A percentile compares a stretch with the other conserved stretches of the same genome.
Evolutionary conservation across 139 green algal species (phyloP).

Genomic region (Desmodesmus armatus): DNA sequence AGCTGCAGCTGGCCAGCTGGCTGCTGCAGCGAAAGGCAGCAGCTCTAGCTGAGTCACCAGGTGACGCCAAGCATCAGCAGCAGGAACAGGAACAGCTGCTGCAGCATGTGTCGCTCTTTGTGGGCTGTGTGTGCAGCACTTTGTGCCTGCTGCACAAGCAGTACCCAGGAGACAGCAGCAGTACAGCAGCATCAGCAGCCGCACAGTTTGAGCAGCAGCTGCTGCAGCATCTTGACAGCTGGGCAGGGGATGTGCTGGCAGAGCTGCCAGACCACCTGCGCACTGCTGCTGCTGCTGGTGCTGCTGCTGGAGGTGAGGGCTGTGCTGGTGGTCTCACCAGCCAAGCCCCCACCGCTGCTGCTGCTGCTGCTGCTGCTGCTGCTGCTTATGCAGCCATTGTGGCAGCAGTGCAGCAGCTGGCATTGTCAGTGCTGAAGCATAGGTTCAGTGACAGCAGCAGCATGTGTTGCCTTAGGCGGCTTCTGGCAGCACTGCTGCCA

Average conservation of each 20-base stretch:
- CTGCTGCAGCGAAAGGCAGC: not conserved
- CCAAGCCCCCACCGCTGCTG: not conserved
- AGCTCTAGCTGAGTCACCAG: not conserved
- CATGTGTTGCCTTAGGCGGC: slow-evolving; percentile 59
- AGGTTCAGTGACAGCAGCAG: slow-evolving; percentile 34
- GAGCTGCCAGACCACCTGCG: slow-evolving; percentile 45
- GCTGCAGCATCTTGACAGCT: slow-evolving; percentile 50
- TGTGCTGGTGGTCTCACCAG: no score
- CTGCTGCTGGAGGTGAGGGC: not conserved
- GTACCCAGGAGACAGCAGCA: slow-evolving; percentile 3
- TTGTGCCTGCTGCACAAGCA: slow-evolving; percentile 40
- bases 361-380: not conserved
- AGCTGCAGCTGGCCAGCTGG: slow-evolving; percentile 35
- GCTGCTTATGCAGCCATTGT: slow-evolving; percentile 46
- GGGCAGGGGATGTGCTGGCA: slow-evolving; percentile 39
- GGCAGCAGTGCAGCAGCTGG: slow-evolving; percentile 50
- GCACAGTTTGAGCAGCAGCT: slow-evolving; percentile 36
- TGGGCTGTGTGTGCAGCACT: slow-evolving; percentile 27
- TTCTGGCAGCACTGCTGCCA: slow-evolving; percentile 69
- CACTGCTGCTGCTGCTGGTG: not conserved
- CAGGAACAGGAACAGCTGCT: not conserved
- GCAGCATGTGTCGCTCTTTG: slow-evolving; percentile 24
- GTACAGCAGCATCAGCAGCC: not conserved
- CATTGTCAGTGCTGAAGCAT: slow-evolving; percentile 1
- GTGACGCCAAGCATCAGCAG: not conserved